Evolutionary conservation across 2,329 filamentous ascomycete genomes (phyloP), one percentile per base, ranked within the genome.

Genomic region (Claviceps africana): DNA sequence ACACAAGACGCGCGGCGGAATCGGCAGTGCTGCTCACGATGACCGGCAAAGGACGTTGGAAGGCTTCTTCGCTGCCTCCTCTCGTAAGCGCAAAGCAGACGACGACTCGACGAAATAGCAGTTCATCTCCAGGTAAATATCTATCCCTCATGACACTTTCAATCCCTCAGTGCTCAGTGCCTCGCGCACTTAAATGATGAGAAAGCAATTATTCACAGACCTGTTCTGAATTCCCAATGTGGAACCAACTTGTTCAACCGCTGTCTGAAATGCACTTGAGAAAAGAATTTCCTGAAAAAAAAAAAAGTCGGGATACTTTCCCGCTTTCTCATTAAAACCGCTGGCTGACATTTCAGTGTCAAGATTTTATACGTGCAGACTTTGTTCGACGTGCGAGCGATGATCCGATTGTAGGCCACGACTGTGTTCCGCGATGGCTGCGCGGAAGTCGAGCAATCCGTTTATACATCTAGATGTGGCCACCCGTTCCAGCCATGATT

Each of bases 1-100:
- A 53, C 90, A 83, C 64, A 85, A 88, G 66, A 91, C 88, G 9
- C 74, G 84, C 25, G 87, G 88, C 31, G 89, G 89, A 3, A 85
- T 95, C 53, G 88, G 88, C 51, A 93, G 85, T 59, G 76, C 85
- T 40, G 75, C 77, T 52, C 83, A 87, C 62, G 89, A 96, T 64
- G 74, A 78, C 11, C 81, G 75, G 47, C 90, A 95, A 65, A 82
- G 77, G 61, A 88, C 78, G 19, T 77, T 96, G 59, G 81, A 87
- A 46, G 77, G 77, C 0, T 95, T 93, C 70, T 90, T 95, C 66
- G 82, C 82, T 42, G 57, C 57, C 2, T 40, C 53, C 10, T 51
- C 59, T 7, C 25, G 48, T 9, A 54, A 52, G 39, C 53, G 51
- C 11, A 54, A 53, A 22, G 42, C 45, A 22, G 45, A 51, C 33